A percentile compares a stretch with the other conserved stretches of the same genome.
These are phyloP conservation scores for Rhizopus delemar DNA, from an alignment of 371 early-diverging fungal genomes.

Conservation along the genomic window DNA sequence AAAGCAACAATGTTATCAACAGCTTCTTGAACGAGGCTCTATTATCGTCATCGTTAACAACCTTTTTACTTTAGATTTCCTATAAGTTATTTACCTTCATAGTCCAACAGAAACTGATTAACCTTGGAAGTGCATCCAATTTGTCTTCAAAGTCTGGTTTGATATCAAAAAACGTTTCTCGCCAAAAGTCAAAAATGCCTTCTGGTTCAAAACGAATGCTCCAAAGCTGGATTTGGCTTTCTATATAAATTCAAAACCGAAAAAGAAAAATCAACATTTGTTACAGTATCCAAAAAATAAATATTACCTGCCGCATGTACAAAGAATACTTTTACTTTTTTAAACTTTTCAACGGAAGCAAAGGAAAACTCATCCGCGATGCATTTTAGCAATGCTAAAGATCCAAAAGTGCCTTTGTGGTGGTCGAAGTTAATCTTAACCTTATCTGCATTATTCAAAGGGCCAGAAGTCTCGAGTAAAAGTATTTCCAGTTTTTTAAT, in stretches of 20 bases:
- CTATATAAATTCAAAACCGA: slow-evolving; percentile 1
- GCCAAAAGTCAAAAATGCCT: slow-evolving; percentile 15
- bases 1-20: neutral
- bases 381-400: slow-evolving; percentile 14
- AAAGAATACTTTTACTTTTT: no score
- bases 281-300: no score
- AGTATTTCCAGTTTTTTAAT: slow-evolving; percentile 12
- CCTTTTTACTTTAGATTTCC: neutral
- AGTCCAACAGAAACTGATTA: slow-evolving; percentile 13
- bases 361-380: no score
- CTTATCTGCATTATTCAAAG: slow-evolving; percentile 6
- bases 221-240: slow-evolving; percentile 6
- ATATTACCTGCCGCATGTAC: no score
- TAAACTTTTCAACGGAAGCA: no score
- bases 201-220: slow-evolving; percentile 8
- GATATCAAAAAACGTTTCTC: slow-evolving; percentile 1
- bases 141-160: slow-evolving; percentile 11
- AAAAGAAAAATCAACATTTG: no score
- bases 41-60: neutral
- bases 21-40: neutral
- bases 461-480: slow-evolving; percentile 12
- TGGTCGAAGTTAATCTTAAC: neutral
- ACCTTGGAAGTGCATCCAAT: neutral
- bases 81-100: neutral
- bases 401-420: slow-evolving; percentile 7